Base-by-base conservation (phyloP, 1,284 basidiomycete genomes). In the Apiotrichum sp. region DNA sequence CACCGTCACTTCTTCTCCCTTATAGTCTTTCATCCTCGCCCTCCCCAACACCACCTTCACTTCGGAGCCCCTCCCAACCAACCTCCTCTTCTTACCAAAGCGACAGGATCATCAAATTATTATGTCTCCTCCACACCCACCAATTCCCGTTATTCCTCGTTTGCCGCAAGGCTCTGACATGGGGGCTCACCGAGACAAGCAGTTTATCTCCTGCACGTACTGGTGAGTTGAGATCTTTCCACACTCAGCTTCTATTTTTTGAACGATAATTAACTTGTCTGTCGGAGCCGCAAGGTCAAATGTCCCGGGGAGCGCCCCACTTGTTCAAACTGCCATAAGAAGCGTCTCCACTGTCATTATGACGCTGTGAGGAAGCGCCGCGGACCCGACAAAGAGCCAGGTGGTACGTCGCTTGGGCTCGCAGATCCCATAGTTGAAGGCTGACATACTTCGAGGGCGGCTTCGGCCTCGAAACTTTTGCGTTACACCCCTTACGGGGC, bases 351-450 rank as follows among this genome's bases (percentile, higher is more conserved):
- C 2, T 64, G 63, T 34, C 54, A 58, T 39, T 64, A 64, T 39
- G 63, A 62, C 31, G 14, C 53, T 0, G 40, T 56, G 3, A 42
- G 59, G 3, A 57, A 58, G 36, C 56, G 64, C 0, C 58, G 64
- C 3, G 59, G 64, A 2, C 62, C 64, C 13, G 64, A 65, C 58
- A 65, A 63, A 47, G 52, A 56, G 35, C 62, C 64, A 2, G 62
- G 64, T 11, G 62, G 63, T 62, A 33, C 53, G 58, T 41, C 36
- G 36, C 36, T 38, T 38, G 36, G 36, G 7, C 13, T 13, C 7
- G 36, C 36, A 38, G 5, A 22, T 22, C 22, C 22, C 22, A 22
- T 22, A 22, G 22, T 22, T 22, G 22, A 22, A 22, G 22, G 22
- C 22, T 22, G 22, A 22, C 22, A 22, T 32, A 10, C 34, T 36